Base-by-base conservation (phyloP, 352 stramenopile species). In the Elongisporangium anandrum region DNA sequence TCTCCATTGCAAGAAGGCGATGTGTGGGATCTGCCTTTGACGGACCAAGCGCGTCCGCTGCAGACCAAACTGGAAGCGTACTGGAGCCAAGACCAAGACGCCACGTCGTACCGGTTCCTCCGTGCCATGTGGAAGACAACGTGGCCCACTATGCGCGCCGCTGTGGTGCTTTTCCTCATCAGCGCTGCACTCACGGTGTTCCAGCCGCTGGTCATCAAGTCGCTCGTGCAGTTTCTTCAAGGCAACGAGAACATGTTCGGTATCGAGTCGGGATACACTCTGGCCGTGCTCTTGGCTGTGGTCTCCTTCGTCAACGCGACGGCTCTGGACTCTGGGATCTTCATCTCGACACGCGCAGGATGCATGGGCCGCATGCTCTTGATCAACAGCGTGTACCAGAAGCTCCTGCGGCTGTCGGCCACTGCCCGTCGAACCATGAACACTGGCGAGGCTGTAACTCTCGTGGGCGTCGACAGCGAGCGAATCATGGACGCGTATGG, bases 321-420 rank as follows among this genome's bases (percentile, higher is more conserved):
- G 13, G 60, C 64, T 1, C 69, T 83, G 50, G 81, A 86, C 55
- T 75, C 72, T 38, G 75, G 68, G 13, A 73, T 84, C 57, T 87
- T 85, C 56, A 49, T 90, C 22, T 76, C 69, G 1, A 62, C 68
- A 0, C 69, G 78, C 21, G 69, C 70, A 0, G 78, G 78, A 0
- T 79, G 66, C 54, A 90, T 86, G 49, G 72, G 68, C 2, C 78
- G 79, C 12, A 77, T 77, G 59, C 70, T 87, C 10, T 69, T 84
- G 8, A 73, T 90, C 59, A 81, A 88, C 63, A 74, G 64, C 26
- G 78, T 86, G 10, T 90, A 73, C 58, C 78, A 79, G 19, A 88
- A 90, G 58, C 72, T 77, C 13, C 56, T 90, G 5, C 57, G 65
- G 1, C 63, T 90, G 13, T 79, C 69, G 3, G 68, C 69, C 2